Base-by-base conservation (phyloP, 305 asterid genomes). In the Fraxinus paxiana region DNA sequence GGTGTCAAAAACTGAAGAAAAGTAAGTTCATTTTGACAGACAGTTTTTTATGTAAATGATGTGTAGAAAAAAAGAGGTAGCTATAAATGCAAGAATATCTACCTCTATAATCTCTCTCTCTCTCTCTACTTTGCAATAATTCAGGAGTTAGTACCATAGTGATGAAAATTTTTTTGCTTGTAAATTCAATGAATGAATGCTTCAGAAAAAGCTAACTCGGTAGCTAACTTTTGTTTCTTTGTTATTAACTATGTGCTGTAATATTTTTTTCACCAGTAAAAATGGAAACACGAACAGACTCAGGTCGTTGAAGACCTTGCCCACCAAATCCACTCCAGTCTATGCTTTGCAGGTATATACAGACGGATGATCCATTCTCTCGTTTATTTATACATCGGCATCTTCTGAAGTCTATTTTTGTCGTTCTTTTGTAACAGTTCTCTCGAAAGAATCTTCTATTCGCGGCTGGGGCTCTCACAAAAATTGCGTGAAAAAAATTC, bases 361-460 rank as follows among this genome's bases (percentile, higher is more conserved):
- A 37, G 51, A 75, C 17, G 28, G 34, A 69, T 6, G 3, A 37
- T 78, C 9, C n/a, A 75, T 54, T 33, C 63, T 43, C 8, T 76
- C 77, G 35, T 77, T 63, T 51, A 9, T 71, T 41, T 84, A 48
- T 80, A 13, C 30, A n/a, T 75, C 30, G 0, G 26, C 13, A 26
- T 82, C 56, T 80, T 70, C 38, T 78, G 5, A 59, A 83, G 38
- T 5, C 77, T 8, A n/a, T 70, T 34, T 33, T 56, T 72, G 73
- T 22, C 79, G 48, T 78, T 82, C 56, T 34, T 82, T 83, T 73
- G 65, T 56, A 82, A 77, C 91, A 95, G 98, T 96, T 96, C 80
- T 94, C 99, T 2, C 89, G 97, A 59, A 90, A 98, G 83, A 96
- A 96, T 87, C 98, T 96, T 87, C 81, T 96, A 71, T 96, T 96